Evolutionary conservation across 805 yeast genomes (phyloP), one percentile per base, ranked within the genome.

Genomic region (Metschnikowia bowlesiae): DNA sequence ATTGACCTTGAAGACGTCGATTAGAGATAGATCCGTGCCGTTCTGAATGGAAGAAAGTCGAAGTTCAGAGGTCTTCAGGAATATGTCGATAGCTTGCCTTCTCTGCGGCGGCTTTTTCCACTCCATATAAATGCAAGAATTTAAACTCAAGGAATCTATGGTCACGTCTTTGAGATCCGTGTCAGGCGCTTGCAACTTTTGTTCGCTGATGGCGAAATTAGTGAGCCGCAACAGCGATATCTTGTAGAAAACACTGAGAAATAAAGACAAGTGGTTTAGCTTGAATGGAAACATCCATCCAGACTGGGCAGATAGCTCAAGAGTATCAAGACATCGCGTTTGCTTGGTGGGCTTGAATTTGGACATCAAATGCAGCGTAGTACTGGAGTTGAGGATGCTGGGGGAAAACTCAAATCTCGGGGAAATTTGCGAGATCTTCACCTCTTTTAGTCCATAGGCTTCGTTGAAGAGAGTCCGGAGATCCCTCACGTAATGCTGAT

Each of bases 271-370:
- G 52, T 76, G 79, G 10, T 74, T 66, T 14, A 57, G 44, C 50
- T 78, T 69, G 54, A 81, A 63, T 3, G 84, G 81, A 13, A 82
- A 75, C 33, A 75, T 74, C 82, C 82, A 76, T 2, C 81, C 81
- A 0, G 70, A 50, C 52, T 78, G 78, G 0, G 80, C 70, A 4
- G 71, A 65, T 2, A 78, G 56, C 4, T 61, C 59, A n/a, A 78
- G 58, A n/a, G 55, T 66, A 2, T 65, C 52, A 6, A 77, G 55
- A 2, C 61, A 50, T 46, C 74, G 61, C 8, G 42, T 41, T 13
- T 58, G 57, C 35, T 48, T 52, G 7, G 47, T 49, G 18, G 52
- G 38, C 61, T 44, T 47, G 56, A 45, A 69, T n/a, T 53, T 53
- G 3, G 51, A 40, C 39, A 47, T 50, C 36, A 54, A 39, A 39